A percentile compares a stretch with the other conserved stretches of the same genome.
Evolutionary conservation across 75 land plant species (phyloP).

Genomic region (Pinus taeda): DNA sequence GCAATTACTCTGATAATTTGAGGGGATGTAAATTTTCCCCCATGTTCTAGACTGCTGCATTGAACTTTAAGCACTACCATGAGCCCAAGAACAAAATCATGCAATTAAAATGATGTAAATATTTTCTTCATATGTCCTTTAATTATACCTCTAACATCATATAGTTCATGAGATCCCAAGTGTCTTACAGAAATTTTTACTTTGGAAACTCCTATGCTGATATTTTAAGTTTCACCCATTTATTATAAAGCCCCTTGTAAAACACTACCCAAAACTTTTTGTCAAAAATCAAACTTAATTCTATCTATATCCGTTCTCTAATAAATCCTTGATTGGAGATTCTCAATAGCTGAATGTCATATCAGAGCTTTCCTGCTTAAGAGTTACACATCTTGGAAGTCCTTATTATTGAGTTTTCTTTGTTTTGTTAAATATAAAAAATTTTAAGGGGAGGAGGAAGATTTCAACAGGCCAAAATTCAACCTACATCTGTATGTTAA

Average conservation of each 20-base stretch:
- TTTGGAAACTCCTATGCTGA: background rate
- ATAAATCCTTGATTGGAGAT: background rate
- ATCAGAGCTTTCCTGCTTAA: background rate
- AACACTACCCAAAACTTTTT: background rate
- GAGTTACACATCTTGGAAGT: background rate
- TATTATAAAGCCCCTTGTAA: background rate
- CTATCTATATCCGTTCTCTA: background rate
- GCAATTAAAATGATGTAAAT: background rate
- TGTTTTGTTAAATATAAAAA: background rate
- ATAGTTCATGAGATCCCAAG: background rate
- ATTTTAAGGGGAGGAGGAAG: background rate
- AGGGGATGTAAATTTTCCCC: background rate
- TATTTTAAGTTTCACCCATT: background rate
- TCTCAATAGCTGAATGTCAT: background rate
- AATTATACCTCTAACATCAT: background rate
- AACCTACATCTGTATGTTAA: background rate
- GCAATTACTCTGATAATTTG: background rate
- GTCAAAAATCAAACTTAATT: background rate
- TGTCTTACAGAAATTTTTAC: background rate
- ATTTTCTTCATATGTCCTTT: background rate
- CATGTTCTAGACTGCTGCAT: background rate
- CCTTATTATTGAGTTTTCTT: background rate
- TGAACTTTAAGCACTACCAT: background rate
- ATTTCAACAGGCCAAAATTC: no score
- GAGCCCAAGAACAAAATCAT: background rate